Conservation (phyloP, 1,139 yeast genomes). For the Meyerozyma athensensis region DNA sequence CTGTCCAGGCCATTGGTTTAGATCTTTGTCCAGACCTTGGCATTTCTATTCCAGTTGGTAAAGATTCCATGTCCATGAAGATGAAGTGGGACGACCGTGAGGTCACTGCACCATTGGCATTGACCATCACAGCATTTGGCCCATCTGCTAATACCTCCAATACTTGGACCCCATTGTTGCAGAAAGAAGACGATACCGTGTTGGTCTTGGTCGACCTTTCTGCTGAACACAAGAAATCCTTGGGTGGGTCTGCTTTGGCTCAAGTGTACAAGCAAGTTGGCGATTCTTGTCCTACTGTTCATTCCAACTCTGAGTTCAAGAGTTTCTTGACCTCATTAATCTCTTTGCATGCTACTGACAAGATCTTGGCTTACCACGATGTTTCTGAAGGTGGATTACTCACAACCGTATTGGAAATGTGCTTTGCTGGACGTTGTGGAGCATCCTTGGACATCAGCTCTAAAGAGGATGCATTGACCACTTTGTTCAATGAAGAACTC, state of each 20-base stretch:
- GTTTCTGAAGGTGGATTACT: constrained; percentile 96
- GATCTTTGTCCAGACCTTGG: constrained; percentile 94
- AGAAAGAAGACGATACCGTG: constrained; percentile 34
- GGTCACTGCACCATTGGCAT: constrained; percentile 93
- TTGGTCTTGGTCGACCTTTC: constrained; percentile 79
- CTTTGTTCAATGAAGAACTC: constrained; percentile 84
- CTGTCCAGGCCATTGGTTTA: constrained; percentile 93
- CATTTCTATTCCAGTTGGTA: constrained; percentile 93
- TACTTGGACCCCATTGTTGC: constrained; percentile 93
- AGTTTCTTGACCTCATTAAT: constrained; percentile 66
- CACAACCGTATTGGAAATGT: constrained; percentile 87
- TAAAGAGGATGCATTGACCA: constrained; percentile 38
- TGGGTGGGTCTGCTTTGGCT: constrained; percentile 94
- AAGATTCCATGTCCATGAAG: constrained; percentile 99
- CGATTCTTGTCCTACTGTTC: constrained; percentile 77
- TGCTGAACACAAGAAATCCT: constrained; percentile 43
- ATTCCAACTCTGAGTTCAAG: constrained; percentile 58
- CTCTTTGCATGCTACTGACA: constrained; percentile 60
- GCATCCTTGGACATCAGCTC: constrained; percentile 38
- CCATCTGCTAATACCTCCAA: constrained; percentile 80
- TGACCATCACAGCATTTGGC: constrained; percentile 86
- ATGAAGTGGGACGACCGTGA: constrained; percentile 95
- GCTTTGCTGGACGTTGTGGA: constrained; percentile 93
- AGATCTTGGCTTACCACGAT: constrained; percentile 90
- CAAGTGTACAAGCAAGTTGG: constrained; percentile 92